phyloP scores from a whole-genome alignment of 2,329 filamentous ascomycete genomes.

The Cladophialophora immunda region DNA sequence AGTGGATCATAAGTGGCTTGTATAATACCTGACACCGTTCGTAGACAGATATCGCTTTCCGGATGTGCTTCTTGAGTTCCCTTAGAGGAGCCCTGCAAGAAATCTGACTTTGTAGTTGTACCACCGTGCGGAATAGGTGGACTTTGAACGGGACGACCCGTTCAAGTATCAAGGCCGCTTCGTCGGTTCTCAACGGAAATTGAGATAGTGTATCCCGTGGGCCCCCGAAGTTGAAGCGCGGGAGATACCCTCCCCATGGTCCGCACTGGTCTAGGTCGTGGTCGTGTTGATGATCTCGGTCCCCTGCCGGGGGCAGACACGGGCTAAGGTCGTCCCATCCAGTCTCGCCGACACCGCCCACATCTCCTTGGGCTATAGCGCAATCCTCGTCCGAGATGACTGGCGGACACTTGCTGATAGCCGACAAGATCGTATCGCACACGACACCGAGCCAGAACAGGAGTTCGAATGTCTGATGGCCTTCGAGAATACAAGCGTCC shows the following conservation, averaged over 20 bases:
- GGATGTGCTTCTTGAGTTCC: conserved; percentile 60
- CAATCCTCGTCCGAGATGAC: conserved; percentile 59
- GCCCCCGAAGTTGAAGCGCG: conserved; percentile 25
- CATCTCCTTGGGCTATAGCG: conserved; percentile 44
- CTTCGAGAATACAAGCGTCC: conserved; percentile 38
- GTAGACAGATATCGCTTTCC: conserved; percentile 59
- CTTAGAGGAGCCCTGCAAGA: conserved; percentile 50
- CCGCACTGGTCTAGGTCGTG: conserved; percentile 43
- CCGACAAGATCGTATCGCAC: conserved; percentile 66
- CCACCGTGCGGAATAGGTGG: conserved; percentile 65
- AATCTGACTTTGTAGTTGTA: conserved; percentile 62
- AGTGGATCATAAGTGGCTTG: conserved; percentile 62
- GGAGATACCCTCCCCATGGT: conserved; percentile 46
- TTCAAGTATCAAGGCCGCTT: conserved; percentile 60
- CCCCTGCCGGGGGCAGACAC: neutral
- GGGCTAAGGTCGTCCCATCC: conserved; percentile 7
- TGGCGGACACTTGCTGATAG: conserved; percentile 59
- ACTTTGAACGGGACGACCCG: conserved; percentile 67
- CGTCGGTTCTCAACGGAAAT: conserved; percentile 65
- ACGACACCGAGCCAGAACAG: conserved; percentile 68
- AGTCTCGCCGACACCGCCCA: neutral
- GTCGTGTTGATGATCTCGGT: conserved; percentile 41
- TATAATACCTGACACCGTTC: conserved; percentile 65
- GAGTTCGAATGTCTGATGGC: conserved; percentile 60
- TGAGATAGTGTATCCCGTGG: conserved; percentile 41